A percentile compares a stretch with the other conserved stretches of the same genome.
Evolutionary conservation across 352 stramenopile genomes (phyloP).

Genomic region (Pythium aristosporum): DNA sequence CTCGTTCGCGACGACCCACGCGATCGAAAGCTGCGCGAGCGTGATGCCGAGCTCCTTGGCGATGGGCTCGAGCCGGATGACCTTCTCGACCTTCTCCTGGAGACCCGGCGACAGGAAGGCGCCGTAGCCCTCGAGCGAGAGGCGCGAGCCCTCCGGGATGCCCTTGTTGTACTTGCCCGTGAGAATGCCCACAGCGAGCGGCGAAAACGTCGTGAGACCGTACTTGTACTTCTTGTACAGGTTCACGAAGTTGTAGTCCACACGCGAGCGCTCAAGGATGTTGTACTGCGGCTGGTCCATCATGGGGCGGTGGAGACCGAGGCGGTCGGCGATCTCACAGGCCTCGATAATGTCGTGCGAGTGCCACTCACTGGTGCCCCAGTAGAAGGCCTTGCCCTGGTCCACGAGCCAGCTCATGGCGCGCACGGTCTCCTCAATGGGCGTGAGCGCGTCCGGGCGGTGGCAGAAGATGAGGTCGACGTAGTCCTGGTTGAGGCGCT

Average conservation of each 20-base stretch:
- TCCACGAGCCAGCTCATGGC: conserved; percentile 20
- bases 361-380: conserved; percentile 66
- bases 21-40: conserved; percentile 49
- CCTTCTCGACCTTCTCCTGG: conserved; percentile 45
- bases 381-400: conserved; percentile 30
- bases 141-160: conserved; percentile 45
- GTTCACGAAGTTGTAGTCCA: conserved; percentile 54
- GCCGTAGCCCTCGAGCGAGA: conserved; percentile 51
- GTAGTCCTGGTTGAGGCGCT: conserved; percentile 51
- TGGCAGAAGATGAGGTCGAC: conserved; percentile 72
- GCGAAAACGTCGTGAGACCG: conserved; percentile 27
- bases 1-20: conserved; percentile 45
- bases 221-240: conserved; percentile 71
- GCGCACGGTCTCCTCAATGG: conserved; percentile 24
- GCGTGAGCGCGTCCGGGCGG: conserved; percentile 47
- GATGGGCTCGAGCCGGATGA: conserved; percentile 37
- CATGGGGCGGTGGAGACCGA: conserved; percentile 31
- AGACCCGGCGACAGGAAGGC: conserved; percentile 43
- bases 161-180: conserved; percentile 63
- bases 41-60: conserved; percentile 68
- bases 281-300: conserved; percentile 72
- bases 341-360: conserved; percentile 67
- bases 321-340: conserved; percentile 39
- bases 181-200: conserved; percentile 53
- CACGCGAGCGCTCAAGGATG: conserved; percentile 55